Base-by-base conservation (phyloP, 176 grass and related monocot species). In the Puccinellia tenuiflora region DNA sequence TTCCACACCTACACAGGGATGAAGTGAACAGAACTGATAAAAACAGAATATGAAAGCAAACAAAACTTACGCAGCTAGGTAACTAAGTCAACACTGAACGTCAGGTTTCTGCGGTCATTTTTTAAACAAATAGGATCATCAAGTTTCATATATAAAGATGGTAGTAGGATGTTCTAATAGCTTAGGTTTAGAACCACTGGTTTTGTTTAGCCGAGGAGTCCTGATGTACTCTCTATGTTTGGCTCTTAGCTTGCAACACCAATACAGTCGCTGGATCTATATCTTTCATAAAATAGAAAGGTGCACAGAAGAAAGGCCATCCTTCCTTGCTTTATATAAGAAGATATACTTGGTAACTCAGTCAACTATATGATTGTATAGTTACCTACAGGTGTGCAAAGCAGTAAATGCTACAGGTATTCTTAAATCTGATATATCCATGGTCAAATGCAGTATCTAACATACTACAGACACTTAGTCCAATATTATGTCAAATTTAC, bases 1-100 rank as follows among this genome's bases (percentile, higher is more conserved):
- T 84, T 96, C 93, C 61, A 99, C 86, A 75, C 91, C 97, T 99
- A 79, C 68, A 59, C 38, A 91, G 53, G 70, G 78, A 88, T 31
- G 81, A 81, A 85, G 85, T 33, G 66, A 78, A 86, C 79, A 68
- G 7, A 40, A 80, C 73, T 78, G 22, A 40, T 81, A 40, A 69
- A 70, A 35, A 22, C 67, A 70, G 31, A 63, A 86, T 79, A 62
- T 50, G 30, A 21, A 79, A 46, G 38, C 13, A 67, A 86, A 79
- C 14, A 72, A 83, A 48, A 74, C 31, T 85, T 65, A 75, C 79
- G 28, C 25, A 76, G 69, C 73, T 77, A 81, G 39, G 24, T 77
- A 18, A 67, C 50, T 24, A 79, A 54, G 42, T 55, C 31, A 26
- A 81, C 68, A 45, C 20, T 74, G 61, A 30, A 31, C 50, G 31